These are phyloP conservation scores for Starmera quercuum DNA, from an alignment of 805 yeast genomes.

Conservation along the genomic window DNA sequence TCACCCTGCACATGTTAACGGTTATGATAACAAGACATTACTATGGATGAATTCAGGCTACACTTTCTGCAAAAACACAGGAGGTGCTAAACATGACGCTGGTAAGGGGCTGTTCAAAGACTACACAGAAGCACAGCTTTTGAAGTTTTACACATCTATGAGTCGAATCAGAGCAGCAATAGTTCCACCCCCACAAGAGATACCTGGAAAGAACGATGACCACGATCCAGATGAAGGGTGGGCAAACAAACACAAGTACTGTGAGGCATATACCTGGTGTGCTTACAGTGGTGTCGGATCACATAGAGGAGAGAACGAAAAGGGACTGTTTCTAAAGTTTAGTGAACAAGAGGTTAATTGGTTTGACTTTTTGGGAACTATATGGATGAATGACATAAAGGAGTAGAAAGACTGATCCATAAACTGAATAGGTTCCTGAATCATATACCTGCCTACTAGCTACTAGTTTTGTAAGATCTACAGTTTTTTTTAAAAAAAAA, in stretches of 20 bases:
- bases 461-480: no score
- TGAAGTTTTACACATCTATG: constrained; percentile 23
- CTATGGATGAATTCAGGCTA: constrained; percentile 71
- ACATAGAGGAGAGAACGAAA: constrained; percentile 7
- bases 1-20: constrained; percentile 53
- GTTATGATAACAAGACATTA: constrained; percentile 34
- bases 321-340: constrained; percentile 10
- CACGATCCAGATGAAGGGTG: constrained; percentile 32
- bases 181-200: constrained; percentile 30
- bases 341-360: constrained; percentile 6
- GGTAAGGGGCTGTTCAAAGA: constrained; percentile 26
- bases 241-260: constrained; percentile 25
- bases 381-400: constrained; percentile 16
- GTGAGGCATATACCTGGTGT: constrained; percentile 38
- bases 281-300: constrained; percentile 35
- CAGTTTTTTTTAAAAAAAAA: no score
- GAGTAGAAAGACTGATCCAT: background rate
- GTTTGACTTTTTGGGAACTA: constrained; percentile 18
- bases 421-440: no score
- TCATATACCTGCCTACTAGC: no score
- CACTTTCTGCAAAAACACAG: constrained; percentile 43
- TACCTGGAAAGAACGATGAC: constrained; percentile 14
- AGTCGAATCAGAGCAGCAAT: constrained; percentile 27
- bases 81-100: constrained; percentile 23
- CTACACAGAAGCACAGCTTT: constrained; percentile 20